A percentile compares a stretch with the other conserved stretches of the same genome.
These are phyloP conservation scores for Fulvia fulva DNA, from an alignment of 2,329 filamentous ascomycete species.

Conservation along the genomic window DNA sequence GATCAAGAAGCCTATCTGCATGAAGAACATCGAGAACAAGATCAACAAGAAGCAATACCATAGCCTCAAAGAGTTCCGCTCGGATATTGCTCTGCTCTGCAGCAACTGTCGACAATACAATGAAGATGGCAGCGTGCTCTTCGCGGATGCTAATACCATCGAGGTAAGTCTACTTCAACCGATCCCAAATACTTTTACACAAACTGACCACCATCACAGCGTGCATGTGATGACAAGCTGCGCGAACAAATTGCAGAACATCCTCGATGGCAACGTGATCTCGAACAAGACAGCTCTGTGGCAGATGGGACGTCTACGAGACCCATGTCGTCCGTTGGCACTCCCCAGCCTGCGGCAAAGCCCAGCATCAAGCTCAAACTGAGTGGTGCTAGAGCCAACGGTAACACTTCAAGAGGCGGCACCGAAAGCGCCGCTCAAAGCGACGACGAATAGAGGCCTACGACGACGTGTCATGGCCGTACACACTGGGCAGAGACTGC, in stretches of 20 bases:
- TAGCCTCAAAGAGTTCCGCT: slow-evolving; percentile 71
- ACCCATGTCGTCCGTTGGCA: slow-evolving; percentile 54
- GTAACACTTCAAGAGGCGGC: slow-evolving; percentile 35
- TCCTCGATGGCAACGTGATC: slow-evolving; percentile 56
- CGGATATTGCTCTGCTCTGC: slow-evolving; percentile 80
- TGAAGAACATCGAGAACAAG: slow-evolving; percentile 90
- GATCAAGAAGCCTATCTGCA: slow-evolving; percentile 88
- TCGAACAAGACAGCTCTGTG: slow-evolving; percentile 41
- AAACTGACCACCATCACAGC: slow-evolving; percentile 18
- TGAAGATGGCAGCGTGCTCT: slow-evolving; percentile 88
- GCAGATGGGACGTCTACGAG: slow-evolving; percentile 51
- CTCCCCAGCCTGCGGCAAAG: slow-evolving; percentile 51
- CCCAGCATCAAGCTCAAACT: slow-evolving; percentile 67
- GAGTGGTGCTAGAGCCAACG: slow-evolving; percentile 46
- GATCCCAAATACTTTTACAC: not conserved
- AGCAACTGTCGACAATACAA: slow-evolving; percentile 94
- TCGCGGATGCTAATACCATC: slow-evolving; percentile 87
- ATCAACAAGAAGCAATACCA: slow-evolving; percentile 96
- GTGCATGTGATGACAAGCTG: slow-evolving; percentile 49
- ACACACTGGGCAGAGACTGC: not conserved
- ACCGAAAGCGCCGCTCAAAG: slow-evolving; percentile 47
- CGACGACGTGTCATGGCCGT: not conserved
- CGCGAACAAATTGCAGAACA: slow-evolving; percentile 52
- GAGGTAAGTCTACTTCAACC: slow-evolving; percentile 62
- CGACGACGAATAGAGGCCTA: slow-evolving; percentile 49